Percentiles rank a stretch among this genome's conserved stretches.
Conservation (phyloP, 306 rosid genomes). For the Quercus glauca region DNA sequence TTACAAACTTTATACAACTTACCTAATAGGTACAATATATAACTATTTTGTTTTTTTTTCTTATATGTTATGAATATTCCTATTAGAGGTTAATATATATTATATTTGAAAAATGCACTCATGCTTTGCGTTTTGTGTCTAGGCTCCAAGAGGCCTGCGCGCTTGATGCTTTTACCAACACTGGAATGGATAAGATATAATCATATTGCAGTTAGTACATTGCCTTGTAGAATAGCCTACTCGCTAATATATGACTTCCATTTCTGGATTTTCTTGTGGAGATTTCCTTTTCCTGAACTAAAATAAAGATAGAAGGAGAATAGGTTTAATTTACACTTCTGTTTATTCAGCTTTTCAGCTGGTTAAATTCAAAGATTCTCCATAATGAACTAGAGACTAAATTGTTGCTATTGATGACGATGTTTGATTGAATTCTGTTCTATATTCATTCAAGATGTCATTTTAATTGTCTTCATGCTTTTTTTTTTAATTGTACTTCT, state of each 20-base stretch:
- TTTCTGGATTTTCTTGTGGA: conserved; percentile 8
- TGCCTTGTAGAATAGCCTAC: not conserved
- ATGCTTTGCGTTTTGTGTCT: too few species aligned
- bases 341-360: not conserved
- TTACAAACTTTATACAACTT: too few species aligned
- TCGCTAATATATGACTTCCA: not conserved
- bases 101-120: too few species aligned
- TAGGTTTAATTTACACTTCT: not conserved
- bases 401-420: not conserved
- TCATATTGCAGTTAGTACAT: not conserved
- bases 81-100: too few species aligned
- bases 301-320: not conserved
- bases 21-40: too few species aligned
- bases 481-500: not conserved
- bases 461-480: not conserved
- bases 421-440: not conserved
- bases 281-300: conserved; percentile 4
- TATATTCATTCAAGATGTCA: not conserved
- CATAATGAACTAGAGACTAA: not conserved
- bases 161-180: too few species aligned
- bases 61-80: too few species aligned
- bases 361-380: not conserved
- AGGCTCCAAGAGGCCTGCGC: too few species aligned
- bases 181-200: too few species aligned
- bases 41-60: too few species aligned